Percentiles rank a stretch among this genome's conserved stretches.
phyloP scores from a whole-genome alignment of 345 rosid species.

The Nephelium lappaceum region DNA sequence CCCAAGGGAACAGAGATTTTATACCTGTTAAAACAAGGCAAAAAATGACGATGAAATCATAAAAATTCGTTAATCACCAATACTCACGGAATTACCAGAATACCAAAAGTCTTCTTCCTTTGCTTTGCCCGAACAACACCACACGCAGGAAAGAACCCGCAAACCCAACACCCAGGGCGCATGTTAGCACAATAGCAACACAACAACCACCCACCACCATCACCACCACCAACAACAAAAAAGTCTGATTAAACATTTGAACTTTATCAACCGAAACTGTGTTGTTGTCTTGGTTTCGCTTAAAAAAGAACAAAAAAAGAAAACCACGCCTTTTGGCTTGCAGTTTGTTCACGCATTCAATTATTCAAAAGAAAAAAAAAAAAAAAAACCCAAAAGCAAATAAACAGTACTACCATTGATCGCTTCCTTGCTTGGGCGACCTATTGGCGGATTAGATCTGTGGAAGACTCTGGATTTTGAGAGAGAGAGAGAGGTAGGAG shows the following conservation, averaged over 20 bases:
- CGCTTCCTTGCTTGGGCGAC: slow-evolving; percentile 5
- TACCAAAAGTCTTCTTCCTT: neutral
- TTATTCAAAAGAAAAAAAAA: too few species aligned
- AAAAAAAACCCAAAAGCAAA: neutral
- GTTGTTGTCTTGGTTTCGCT: too few species aligned
- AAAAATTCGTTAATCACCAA: slow-evolving; percentile 9
- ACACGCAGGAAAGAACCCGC: too few species aligned
- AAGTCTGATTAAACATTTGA: neutral
- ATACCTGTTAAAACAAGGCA: neutral
- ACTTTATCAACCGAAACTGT: neutral
- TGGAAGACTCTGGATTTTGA: neutral
- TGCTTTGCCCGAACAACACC: too few species aligned
- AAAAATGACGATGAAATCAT: neutral
- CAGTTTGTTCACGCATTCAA: neutral
- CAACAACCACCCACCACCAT: neutral
- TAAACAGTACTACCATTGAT: neutral
- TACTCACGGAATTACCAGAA: neutral
- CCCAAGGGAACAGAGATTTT: neutral
- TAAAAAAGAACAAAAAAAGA: neutral
- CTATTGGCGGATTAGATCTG: neutral
- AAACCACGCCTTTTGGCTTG: neutral
- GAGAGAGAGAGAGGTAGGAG: slow-evolving; percentile 20
- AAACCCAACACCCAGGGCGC: neutral
- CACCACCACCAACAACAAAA: neutral
- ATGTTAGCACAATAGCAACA: neutral